phyloP scores from a whole-genome alignment of 139 green algal species.

The Pedinophyceae sp. region DNA sequence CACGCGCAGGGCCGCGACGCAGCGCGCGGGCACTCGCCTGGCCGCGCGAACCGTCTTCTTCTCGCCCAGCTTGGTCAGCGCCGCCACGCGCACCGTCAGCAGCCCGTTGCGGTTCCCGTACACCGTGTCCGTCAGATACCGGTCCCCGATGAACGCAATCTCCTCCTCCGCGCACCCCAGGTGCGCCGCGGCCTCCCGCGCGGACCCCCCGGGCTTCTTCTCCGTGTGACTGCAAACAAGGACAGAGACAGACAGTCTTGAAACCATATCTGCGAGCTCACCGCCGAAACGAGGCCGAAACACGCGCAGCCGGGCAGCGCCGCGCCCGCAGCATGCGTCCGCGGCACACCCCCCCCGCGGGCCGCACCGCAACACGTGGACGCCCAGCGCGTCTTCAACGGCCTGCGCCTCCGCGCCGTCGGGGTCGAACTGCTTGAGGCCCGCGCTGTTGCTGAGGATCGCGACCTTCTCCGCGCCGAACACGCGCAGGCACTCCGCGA shows the following conservation, averaged over 20 bases:
- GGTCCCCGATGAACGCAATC: constrained; percentile 71
- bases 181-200: constrained; percentile 40
- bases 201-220: constrained; percentile 70
- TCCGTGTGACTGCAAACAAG: too few species aligned
- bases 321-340: too few species aligned
- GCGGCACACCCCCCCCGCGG: too few species aligned
- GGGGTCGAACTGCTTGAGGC: constrained; percentile 76
- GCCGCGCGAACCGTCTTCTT: too few species aligned
- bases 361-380: constrained; percentile 61
- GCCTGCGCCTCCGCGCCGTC: constrained; percentile 51
- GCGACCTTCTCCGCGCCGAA: constrained; percentile 21
- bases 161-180: constrained; percentile 35
- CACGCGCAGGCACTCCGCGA: neutral
- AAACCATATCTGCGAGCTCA: too few species aligned
- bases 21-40: too few species aligned
- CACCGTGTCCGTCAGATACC: constrained; percentile 76
- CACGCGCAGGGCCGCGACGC: too few species aligned
- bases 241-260: too few species aligned
- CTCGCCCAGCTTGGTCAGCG: constrained; percentile 47
- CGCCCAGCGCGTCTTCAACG: constrained; percentile 53
- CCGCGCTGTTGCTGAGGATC: constrained; percentile 84
- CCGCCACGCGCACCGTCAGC: constrained; percentile 57
- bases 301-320: too few species aligned
- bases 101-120: constrained; percentile 78
- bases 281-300: too few species aligned